Evolutionary conservation across 2,329 filamentous ascomycete species (phyloP).

Genomic region (Periconia sp.): DNA sequence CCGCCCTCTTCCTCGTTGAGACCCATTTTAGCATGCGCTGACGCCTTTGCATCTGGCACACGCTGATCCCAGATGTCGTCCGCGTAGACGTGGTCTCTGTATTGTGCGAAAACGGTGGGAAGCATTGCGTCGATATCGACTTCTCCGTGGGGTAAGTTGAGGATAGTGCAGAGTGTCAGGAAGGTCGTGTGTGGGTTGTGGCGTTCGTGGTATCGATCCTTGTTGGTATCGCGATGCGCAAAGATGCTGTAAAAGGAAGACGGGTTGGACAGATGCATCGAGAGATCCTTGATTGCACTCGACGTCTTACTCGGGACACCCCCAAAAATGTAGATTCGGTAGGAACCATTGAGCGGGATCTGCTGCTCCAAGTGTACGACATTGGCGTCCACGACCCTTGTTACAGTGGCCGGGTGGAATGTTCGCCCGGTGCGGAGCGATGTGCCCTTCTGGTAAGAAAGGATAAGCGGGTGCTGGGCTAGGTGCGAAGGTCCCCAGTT

Average conservation of each 20-base stretch:
- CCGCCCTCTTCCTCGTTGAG: conserved; percentile 72
- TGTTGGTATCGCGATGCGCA: conserved; percentile 58
- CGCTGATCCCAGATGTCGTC: conserved; percentile 77
- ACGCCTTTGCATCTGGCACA: conserved; percentile 68
- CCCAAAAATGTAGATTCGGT: conserved; percentile 84
- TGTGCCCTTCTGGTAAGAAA: conserved; percentile 55
- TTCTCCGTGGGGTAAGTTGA: conserved; percentile 66
- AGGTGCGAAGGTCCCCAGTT: conserved; percentile 80
- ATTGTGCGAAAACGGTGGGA: conserved; percentile 70
- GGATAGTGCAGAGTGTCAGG: conserved; percentile 76
- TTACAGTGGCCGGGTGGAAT: conserved; percentile 78
- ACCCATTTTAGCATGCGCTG: conserved; percentile 87
- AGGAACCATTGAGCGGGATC: conserved; percentile 83
- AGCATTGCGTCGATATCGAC: conserved; percentile 74
- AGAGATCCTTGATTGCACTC: conserved; percentile 70
- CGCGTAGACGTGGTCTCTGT: conserved; percentile 81
- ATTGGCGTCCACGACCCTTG: conserved; percentile 84
- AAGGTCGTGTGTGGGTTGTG: conserved; percentile 85
- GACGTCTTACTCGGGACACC: conserved; percentile 62
- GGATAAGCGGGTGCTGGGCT: conserved; percentile 69
- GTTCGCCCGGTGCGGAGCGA: conserved; percentile 74
- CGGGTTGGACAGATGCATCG: conserved; percentile 63
- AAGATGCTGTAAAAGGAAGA: conserved; percentile 73
- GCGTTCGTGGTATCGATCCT: conserved; percentile 67
- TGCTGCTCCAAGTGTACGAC: conserved; percentile 89